phyloP scores from a whole-genome alignment of 805 yeast species.

The Grigorovia humatica region DNA sequence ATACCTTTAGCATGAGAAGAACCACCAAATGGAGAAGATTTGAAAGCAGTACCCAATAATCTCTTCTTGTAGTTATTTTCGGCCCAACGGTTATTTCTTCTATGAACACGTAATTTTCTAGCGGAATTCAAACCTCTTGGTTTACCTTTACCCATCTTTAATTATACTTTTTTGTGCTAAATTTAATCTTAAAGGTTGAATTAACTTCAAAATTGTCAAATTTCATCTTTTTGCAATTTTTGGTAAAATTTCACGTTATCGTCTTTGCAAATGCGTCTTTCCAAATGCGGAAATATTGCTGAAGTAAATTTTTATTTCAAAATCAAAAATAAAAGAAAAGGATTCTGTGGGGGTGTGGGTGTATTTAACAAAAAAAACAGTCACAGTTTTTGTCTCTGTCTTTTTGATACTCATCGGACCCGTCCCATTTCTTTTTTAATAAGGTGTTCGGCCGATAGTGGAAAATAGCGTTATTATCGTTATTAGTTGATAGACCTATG shows the following conservation, averaged over 20 bases:
- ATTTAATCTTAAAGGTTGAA: not conserved
- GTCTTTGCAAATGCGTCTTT: not conserved
- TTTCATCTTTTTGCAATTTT: not conserved
- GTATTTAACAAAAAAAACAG: no score
- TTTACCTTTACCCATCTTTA: conserved; percentile 97
- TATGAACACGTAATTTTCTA: conserved; percentile 98
- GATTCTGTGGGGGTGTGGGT: no score
- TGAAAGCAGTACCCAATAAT: conserved; percentile 98
- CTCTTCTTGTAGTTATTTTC: conserved; percentile 97
- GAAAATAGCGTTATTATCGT: not conserved
- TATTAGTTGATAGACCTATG: not conserved
- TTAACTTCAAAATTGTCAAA: not conserved
- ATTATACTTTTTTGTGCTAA: conserved; percentile 3
- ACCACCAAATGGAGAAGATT: conserved; percentile 99
- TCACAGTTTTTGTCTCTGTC: no score
- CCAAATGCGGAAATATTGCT: not conserved
- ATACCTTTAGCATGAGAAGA: conserved; percentile 99
- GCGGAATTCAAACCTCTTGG: conserved; percentile 99
- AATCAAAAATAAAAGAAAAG: no score
- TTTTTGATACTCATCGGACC: no score
- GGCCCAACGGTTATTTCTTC: conserved; percentile 94
- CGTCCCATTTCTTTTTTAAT: no score
- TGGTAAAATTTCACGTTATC: no score
- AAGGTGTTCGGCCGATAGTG: not conserved
- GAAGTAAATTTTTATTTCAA: not conserved